Percentiles rank a stretch among this genome's conserved stretches.
These are phyloP conservation scores for Pinus tabuliformis DNA, from an alignment of 75 land plant species.

Conservation along the genomic window DNA sequence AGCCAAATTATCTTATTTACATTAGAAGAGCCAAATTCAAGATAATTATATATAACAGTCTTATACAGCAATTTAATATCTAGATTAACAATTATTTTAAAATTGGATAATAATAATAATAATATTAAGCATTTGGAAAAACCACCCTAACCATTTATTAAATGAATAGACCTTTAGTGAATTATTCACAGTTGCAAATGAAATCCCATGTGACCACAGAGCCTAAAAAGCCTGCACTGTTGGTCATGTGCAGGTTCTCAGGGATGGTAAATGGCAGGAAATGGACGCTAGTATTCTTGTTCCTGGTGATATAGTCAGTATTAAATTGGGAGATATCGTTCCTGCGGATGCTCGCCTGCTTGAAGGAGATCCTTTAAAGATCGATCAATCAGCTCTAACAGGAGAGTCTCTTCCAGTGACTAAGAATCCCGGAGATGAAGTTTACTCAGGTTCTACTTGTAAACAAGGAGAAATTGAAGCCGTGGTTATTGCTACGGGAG, in stretches of 20 bases:
- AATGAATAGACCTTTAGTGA: too few relatives aligned
- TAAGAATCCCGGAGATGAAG: slow-evolving; percentile 55
- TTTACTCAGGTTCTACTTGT: slow-evolving; percentile 58
- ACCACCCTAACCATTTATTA: too few relatives aligned
- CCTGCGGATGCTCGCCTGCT: slow-evolving; percentile 72
- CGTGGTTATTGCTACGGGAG: slow-evolving; percentile 65
- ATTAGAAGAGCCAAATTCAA: slow-evolving; percentile 58
- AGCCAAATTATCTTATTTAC: too few relatives aligned
- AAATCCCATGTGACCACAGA: background rate
- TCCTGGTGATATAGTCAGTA: slow-evolving; percentile 58
- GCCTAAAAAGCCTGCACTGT: too few relatives aligned
- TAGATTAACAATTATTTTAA: too few relatives aligned
- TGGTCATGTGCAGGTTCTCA: slow-evolving; percentile 21
- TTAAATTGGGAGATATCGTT: slow-evolving; percentile 54
- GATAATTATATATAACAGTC: slow-evolving; percentile 11
- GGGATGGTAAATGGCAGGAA: slow-evolving; percentile 50
- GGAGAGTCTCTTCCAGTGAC: slow-evolving; percentile 78
- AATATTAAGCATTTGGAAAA: too few relatives aligned
- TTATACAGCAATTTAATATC: too few relatives aligned
- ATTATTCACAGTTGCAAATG: background rate
- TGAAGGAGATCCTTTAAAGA: slow-evolving; percentile 63
- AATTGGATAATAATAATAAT: too few relatives aligned
- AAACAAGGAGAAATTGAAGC: slow-evolving; percentile 75
- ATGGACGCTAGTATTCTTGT: slow-evolving; percentile 58
- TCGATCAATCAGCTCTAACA: slow-evolving; percentile 55